Conservation (phyloP, 257 asterid genomes). For the Plantago major region DNA sequence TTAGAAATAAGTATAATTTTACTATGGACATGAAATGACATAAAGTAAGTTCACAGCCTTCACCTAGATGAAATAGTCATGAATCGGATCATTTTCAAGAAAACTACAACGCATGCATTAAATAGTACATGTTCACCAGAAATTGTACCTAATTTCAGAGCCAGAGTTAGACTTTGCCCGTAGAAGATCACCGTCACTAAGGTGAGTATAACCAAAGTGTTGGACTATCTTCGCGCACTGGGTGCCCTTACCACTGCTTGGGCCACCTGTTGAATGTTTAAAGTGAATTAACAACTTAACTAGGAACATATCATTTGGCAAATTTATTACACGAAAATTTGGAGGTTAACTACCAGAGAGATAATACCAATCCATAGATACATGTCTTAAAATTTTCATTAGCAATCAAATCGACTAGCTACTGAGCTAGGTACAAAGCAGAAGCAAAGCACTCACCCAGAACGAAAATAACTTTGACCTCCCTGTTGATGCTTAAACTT, state of each 20-base stretch:
- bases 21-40: no score
- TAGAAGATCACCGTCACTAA: conserved; percentile 98
- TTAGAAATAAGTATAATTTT: no score
- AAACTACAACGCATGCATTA: not conserved
- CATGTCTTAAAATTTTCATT: no score
- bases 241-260: conserved; percentile 98
- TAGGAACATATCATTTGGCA: conserved; percentile 3
- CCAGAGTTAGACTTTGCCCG: conserved; percentile 81
- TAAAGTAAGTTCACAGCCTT: no score
- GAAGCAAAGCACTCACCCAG: conserved; percentile 47
- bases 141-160: conserved; percentile 47
- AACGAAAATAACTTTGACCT: conserved; percentile 62
- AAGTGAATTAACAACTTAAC: conserved; percentile 14
- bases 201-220: conserved; percentile 82
- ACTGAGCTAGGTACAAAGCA: not conserved
- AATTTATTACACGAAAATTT: not conserved
- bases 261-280: conserved; percentile 67
- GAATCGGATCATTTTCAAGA: not conserved
- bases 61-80: not conserved
- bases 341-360: conserved; percentile 27
- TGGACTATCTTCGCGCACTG: conserved; percentile 83
- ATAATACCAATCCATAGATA: not conserved
- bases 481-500: conserved; percentile 34
- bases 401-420: conserved; percentile 11
- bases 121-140: not conserved